These are phyloP conservation scores for Haplosporangium gracile DNA, from an alignment of 192 early-diverging fungal genomes.

Conservation along the genomic window DNA sequence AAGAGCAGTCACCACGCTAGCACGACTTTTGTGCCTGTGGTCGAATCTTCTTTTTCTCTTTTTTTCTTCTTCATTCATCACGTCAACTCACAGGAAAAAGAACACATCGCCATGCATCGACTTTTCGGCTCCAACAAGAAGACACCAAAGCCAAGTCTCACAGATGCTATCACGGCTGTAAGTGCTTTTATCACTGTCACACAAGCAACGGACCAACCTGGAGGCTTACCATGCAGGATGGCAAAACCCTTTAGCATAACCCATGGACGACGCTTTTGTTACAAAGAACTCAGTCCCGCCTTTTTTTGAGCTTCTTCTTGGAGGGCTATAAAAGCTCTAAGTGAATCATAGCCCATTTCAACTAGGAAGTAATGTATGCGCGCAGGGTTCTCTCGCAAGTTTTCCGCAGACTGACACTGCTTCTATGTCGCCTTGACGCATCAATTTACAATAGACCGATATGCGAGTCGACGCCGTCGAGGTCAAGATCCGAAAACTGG, in stretches of 20 bases:
- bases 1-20: not conserved
- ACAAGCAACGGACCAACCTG: not conserved
- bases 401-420: no score
- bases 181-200: constrained; percentile 14
- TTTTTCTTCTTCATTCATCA: constrained; percentile 1
- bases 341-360: not conserved
- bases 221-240: not conserved
- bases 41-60: constrained; percentile 1
- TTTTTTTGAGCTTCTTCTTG: not conserved
- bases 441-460: constrained; percentile 76
- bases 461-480: constrained; percentile 87
- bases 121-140: constrained; percentile 93
- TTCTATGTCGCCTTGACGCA: not conserved
- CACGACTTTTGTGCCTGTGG: not conserved
- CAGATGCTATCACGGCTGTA: constrained; percentile 85
- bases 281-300: not conserved
- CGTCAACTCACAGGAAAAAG: not conserved
- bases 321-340: not conserved
- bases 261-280: not conserved
- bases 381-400: not conserved
- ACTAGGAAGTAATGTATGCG: not conserved
- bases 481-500: constrained; percentile 94
- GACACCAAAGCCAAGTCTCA: constrained; percentile 88
- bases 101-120: constrained; percentile 80
- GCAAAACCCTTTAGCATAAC: not conserved